A percentile compares a stretch with the other conserved stretches of the same genome.
Conservation (phyloP, 257 asterid species). For the Solanum piurae region DNA sequence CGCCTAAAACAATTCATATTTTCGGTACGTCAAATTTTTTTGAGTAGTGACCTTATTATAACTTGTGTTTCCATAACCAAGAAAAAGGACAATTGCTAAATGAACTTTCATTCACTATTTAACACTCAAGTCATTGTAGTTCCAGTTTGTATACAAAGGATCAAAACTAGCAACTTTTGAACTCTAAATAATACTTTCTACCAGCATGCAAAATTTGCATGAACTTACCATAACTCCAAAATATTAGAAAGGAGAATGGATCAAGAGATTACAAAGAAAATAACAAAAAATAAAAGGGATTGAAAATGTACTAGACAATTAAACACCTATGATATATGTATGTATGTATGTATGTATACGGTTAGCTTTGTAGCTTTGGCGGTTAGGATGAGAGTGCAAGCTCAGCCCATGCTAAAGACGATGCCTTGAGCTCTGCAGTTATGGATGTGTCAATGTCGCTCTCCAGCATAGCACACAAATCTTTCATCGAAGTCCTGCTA, state of each 20-base stretch:
- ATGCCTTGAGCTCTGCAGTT: slow-evolving; percentile 58
- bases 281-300: not conserved
- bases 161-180: slow-evolving; percentile 4
- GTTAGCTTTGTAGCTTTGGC: slow-evolving; percentile 22
- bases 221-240: slow-evolving; percentile 3
- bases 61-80: not conserved
- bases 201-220: slow-evolving; percentile 21
- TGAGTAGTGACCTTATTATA: not conserved
- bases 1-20: not conserved
- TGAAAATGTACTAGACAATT: not conserved
- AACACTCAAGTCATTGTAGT: not conserved
- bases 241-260: not conserved
- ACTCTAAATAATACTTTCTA: slow-evolving; percentile 5
- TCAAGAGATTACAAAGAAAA: not conserved
- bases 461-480: slow-evolving; percentile 54
- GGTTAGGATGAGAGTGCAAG: slow-evolving; percentile 66
- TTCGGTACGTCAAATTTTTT: no score
- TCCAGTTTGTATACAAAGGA: slow-evolving; percentile 18
- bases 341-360: slow-evolving; percentile 8
- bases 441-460: slow-evolving; percentile 59
- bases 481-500: slow-evolving; percentile 48
- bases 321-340: slow-evolving; percentile 14
- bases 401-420: slow-evolving; percentile 95
- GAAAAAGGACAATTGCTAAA: not conserved
- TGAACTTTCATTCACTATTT: not conserved